Evolutionary conservation across 495 filamentous ascomycete genomes (phyloP).

Genomic region (Zalerion maritima): DNA sequence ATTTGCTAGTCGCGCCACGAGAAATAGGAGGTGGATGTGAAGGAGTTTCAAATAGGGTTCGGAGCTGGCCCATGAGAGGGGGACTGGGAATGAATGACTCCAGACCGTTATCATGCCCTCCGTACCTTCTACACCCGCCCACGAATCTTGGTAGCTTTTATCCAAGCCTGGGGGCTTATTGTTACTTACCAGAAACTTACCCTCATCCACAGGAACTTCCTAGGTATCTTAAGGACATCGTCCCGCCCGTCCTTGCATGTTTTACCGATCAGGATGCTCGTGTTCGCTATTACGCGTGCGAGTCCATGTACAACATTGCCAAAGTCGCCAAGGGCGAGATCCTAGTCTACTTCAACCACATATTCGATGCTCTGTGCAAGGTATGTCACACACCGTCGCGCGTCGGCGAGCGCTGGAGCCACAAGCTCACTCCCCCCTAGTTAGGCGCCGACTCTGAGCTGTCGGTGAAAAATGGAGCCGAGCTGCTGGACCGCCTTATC

Average conservation of each 20-base stretch:
- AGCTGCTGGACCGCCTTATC: constrained; percentile 86
- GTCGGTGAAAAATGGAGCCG: constrained; percentile 96
- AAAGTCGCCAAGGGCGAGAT: constrained; percentile 99
- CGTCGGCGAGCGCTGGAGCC: constrained; percentile 7
- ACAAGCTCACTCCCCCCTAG: constrained; percentile 27
- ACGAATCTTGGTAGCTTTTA: neutral
- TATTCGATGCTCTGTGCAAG: constrained; percentile 95
- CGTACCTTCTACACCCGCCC: neutral
- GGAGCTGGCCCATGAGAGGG: no score
- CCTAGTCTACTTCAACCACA: constrained; percentile 89
- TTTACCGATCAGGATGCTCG: constrained; percentile 97
- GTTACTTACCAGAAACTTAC: neutral
- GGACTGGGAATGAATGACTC: no score
- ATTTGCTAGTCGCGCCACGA: no score
- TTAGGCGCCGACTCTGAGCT: constrained; percentile 90
- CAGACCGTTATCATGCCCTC: constrained; percentile 6
- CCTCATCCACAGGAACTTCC: constrained; percentile 53
- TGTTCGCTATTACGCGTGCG: constrained; percentile 96
- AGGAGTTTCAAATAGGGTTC: no score
- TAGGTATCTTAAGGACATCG: constrained; percentile 78
- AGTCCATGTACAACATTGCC: constrained; percentile 99
- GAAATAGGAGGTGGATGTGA: no score
- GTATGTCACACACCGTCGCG: constrained; percentile 37
- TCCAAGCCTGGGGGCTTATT: neutral
- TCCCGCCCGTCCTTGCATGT: constrained; percentile 95